Percentiles rank a stretch among this genome's conserved stretches.
Conservation (phyloP, 2,329 filamentous ascomycete genomes). For the Cladosporium austrohemisphaericum region DNA sequence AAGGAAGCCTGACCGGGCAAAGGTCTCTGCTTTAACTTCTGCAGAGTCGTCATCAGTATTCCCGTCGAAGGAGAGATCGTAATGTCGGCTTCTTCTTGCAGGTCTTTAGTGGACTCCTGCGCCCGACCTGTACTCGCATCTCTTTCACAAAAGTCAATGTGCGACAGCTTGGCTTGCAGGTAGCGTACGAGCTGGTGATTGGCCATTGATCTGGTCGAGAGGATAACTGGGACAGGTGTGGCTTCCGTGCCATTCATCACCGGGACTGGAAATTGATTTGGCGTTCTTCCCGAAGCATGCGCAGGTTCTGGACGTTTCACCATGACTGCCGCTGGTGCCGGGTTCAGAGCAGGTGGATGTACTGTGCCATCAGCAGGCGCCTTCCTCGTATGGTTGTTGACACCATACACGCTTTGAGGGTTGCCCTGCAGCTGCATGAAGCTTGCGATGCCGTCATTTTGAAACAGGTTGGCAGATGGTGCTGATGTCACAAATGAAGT, state of each 20-base stretch:
- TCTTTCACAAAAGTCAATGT: conserved; percentile 56
- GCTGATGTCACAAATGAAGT: no score
- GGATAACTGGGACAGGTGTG: conserved; percentile 44
- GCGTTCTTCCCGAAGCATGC: not conserved
- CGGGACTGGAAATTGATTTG: conserved; percentile 14
- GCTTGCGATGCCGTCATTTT: conserved; percentile 7
- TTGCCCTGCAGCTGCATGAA: conserved; percentile 20
- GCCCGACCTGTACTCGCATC: conserved; percentile 35
- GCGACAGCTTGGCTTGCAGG: conserved; percentile 49
- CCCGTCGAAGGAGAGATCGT: conserved; percentile 66
- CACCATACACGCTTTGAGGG: conserved; percentile 1
- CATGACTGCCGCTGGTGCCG: conserved; percentile 17
- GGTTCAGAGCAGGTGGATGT: not conserved
- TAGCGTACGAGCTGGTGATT: conserved; percentile 48
- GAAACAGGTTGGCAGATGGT: conserved; percentile 5
- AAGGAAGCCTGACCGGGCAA: conserved; percentile 57
- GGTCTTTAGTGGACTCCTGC: not conserved
- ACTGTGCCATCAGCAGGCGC: not conserved
- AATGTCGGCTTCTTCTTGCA: conserved; percentile 63
- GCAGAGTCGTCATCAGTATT: conserved; percentile 66
- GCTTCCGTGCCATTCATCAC: conserved; percentile 7
- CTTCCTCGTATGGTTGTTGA: not conserved
- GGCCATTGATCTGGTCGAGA: conserved; percentile 47
- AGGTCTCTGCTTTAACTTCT: conserved; percentile 67
- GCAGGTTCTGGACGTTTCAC: conserved; percentile 8